Conservation (phyloP, 202 grass and related monocot species). For the Dendrocalamus latiflorus region DNA sequence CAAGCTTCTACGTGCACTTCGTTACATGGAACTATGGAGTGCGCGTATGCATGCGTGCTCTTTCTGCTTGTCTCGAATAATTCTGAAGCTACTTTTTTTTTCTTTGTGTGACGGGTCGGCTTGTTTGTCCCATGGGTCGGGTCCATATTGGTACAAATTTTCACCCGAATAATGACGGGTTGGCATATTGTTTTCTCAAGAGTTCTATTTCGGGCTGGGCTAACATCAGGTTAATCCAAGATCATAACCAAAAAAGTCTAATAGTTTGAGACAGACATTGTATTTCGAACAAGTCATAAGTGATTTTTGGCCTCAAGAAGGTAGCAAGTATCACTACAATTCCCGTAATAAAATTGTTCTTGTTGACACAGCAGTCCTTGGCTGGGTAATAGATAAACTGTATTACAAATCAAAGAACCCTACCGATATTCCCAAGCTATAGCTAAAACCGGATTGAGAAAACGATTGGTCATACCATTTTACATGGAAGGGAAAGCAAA, state of each 20-base stretch:
- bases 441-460: background rate
- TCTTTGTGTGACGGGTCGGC: background rate
- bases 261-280: background rate
- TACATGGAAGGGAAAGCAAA: conserved; percentile 16
- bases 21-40: too few relatives aligned
- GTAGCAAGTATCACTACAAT: background rate
- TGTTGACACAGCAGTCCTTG: background rate
- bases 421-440: conserved; percentile 16
- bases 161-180: background rate
- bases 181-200: background rate
- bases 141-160: background rate
- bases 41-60: too few relatives aligned
- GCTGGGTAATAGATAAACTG: background rate
- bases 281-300: background rate
- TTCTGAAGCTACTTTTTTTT: background rate
- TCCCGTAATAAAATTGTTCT: background rate
- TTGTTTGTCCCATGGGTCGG: too few relatives aligned
- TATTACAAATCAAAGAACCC: conserved; percentile 11
- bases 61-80: background rate
- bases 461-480: conserved; percentile 1
- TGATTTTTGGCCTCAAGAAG: background rate
- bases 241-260: too few relatives aligned
- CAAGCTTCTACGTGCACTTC: too few relatives aligned
- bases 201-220: background rate
- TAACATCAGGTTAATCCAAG: background rate